Base-by-base conservation (phyloP, 2,329 filamentous ascomycete genomes). In the Neurospora crassa region DNA sequence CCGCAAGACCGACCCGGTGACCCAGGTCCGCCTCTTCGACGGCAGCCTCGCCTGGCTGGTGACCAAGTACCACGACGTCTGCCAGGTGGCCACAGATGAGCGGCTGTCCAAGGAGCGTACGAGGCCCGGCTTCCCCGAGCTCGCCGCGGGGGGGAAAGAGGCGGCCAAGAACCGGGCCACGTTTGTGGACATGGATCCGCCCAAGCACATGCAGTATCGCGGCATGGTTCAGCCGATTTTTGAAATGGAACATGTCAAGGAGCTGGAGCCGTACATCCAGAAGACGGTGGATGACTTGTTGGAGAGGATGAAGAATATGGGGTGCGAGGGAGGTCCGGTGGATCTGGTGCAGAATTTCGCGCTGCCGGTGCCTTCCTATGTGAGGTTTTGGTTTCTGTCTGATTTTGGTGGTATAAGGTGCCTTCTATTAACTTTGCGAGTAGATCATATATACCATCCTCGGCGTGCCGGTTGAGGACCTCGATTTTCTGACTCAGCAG, bases 131-230 rank as follows among this genome's bases (percentile, higher is more conserved):
- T 85, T 86, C 69, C 84, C 84, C 0, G 84, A 86, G 72, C 79
- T 86, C 69, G 81, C 78, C 69, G 79, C 82, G 11, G 82, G 84
- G 14, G 84, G 83, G 8, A 85, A 83, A 72, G 78, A 79, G 45
- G 84, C 84, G 8, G 83, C 81, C n/a, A 83, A 84, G 73, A 82
- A 81, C 45, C 67, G 74, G 70, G 82, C 84, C 0, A 86, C 83
- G 0, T 86, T 86, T 74, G 84, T 86, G 5, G 83, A 86, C 74
- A 85, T 86, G 82, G 83, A 86, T 72, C 76, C 82, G 4, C 84
- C 84, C 0, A 79, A 81, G 2, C 84, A 86, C 71, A 84, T 82
- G 80, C 76, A 78, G 16, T 24, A 5, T 34, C 83, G 83, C 71
- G 75, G 80, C 69, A 86, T 86, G 83, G 81, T 85, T 0, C 82